Base-by-base conservation (phyloP, 2,329 filamentous ascomycete genomes). In the Aspergillus sp. region DNA sequence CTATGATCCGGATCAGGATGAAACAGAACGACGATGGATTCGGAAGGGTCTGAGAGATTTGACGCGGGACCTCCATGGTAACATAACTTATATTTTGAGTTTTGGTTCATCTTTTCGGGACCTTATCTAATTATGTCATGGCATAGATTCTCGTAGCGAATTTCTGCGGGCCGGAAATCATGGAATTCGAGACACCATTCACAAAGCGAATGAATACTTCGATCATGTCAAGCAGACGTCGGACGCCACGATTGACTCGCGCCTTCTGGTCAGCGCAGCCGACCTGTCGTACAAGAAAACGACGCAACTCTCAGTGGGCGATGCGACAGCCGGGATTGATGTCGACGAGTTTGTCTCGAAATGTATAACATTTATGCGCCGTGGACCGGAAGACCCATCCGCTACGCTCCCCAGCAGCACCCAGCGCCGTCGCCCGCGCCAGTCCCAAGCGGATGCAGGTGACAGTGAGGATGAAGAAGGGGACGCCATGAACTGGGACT, bases 301-400 rank as follows among this genome's bases (percentile, higher is more conserved):
- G 0, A 75, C 84, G 39, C 81, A 83, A 44, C 75, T 94, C 28
- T 81, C 85, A 1, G 75, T 88, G 29, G 89, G 89, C 5, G 84
- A 85, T 57, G 72, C 78, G 2, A 80, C 81, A 2, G 81, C 85
- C 43, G 88, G 89, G 5, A 72, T 98, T 26, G 90, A 97, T 59
- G 76, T 94, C 0, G 90, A 97, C 51, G 87, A 95, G 57, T 94
- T 97, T 59, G 81, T 97, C 9, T 86, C 86, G 0, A 94, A 94
- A 66, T 91, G 86, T 64, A 88, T 94, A 49, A 80, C 79, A 3
- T 97, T 86, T 63, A 96, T 97, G 88, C 81, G 80, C 26, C 76
- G 79, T 33, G 85, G 81, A 3, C 72, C 77, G 5, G 77, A 76
- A 7, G 77, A 79, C 27, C 68, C 69, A 9, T 72, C 78, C 42